Conservation (phyloP, 2,329 filamentous ascomycete species). For the Fusarium anguioides region DNA sequence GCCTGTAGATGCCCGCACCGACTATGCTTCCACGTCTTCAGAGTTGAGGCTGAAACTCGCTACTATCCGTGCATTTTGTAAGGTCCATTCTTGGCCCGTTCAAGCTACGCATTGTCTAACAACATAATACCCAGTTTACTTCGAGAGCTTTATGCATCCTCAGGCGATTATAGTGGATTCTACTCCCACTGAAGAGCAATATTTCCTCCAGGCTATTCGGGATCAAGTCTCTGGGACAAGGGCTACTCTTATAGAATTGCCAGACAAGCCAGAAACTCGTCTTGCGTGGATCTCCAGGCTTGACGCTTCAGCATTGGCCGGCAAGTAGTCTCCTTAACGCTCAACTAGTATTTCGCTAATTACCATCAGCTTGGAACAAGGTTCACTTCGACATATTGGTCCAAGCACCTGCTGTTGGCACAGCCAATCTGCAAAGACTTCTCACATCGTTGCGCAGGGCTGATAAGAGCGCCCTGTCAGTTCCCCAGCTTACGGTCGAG, state of each 20-base stretch:
- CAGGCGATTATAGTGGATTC: constrained; percentile 81
- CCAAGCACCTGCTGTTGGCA: constrained; percentile 75
- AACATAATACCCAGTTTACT: constrained; percentile 62
- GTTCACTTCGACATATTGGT: constrained; percentile 85
- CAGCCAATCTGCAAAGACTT: constrained; percentile 80
- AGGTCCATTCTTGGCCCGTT: constrained; percentile 36
- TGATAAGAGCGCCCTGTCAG: constrained; percentile 76
- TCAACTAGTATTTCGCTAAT: constrained; percentile 31
- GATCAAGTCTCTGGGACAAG: constrained; percentile 62
- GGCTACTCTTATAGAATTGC: constrained; percentile 80
- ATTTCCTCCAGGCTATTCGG: constrained; percentile 71
- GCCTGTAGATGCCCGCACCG: constrained; percentile 76
- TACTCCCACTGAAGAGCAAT: constrained; percentile 72
- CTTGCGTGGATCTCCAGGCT: constrained; percentile 83
- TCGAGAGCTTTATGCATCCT: constrained; percentile 79
- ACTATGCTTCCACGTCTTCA: constrained; percentile 76
- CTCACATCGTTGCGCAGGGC: constrained; percentile 79
- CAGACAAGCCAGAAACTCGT: constrained; percentile 68
- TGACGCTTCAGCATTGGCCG: constrained; percentile 75
- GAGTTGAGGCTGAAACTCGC: constrained; percentile 75
- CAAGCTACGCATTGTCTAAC: constrained; percentile 14
- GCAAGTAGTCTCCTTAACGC: constrained; percentile 54
- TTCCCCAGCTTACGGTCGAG: constrained; percentile 85
- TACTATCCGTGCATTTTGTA: constrained; percentile 72
- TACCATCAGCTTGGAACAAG: constrained; percentile 75